These are phyloP conservation scores for Vishniacozyma victoriae DNA, from an alignment of 768 basidiomycete species.

Conservation along the genomic window DNA sequence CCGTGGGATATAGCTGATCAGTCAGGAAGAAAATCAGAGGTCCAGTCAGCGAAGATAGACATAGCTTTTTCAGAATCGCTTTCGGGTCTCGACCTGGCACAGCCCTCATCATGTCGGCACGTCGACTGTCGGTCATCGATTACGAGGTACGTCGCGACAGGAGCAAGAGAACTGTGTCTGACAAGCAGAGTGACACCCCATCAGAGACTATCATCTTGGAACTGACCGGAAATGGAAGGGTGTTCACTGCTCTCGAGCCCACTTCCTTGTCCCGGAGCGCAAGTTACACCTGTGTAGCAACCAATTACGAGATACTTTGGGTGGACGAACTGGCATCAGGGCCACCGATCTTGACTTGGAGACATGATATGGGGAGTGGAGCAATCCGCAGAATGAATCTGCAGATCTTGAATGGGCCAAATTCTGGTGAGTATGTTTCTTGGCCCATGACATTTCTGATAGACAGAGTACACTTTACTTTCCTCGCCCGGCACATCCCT, in stretches of 20 bases:
- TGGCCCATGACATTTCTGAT: too few species aligned
- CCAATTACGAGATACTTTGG: slow-evolving; percentile 29
- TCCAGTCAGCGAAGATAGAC: slow-evolving; percentile 3
- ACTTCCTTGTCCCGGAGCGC: slow-evolving; percentile 10
- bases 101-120: slow-evolving; percentile 20
- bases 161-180: not conserved
- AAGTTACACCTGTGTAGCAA: slow-evolving; percentile 10
- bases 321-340: slow-evolving; percentile 17
- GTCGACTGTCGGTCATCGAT: slow-evolving; percentile 10
- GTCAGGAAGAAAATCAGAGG: slow-evolving; percentile 14
- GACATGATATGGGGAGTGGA: slow-evolving; percentile 22
- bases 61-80: slow-evolving; percentile 22
- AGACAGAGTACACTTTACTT: too few species aligned
- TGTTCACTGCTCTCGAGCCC: slow-evolving; percentile 24
- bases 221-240: slow-evolving; percentile 3
- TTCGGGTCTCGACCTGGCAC: slow-evolving; percentile 26
- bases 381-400: slow-evolving; percentile 12
- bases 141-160: slow-evolving; percentile 10
- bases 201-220: slow-evolving; percentile 5
- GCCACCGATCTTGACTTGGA: slow-evolving; percentile 19
- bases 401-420: slow-evolving; percentile 5
- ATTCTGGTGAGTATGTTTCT: too few species aligned
- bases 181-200: not conserved
- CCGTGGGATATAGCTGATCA: not conserved
- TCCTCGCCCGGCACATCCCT: too few species aligned